Evolutionary conservation across 1,284 basidiomycete species (phyloP).

Genomic region (Pholiota adiposa): DNA sequence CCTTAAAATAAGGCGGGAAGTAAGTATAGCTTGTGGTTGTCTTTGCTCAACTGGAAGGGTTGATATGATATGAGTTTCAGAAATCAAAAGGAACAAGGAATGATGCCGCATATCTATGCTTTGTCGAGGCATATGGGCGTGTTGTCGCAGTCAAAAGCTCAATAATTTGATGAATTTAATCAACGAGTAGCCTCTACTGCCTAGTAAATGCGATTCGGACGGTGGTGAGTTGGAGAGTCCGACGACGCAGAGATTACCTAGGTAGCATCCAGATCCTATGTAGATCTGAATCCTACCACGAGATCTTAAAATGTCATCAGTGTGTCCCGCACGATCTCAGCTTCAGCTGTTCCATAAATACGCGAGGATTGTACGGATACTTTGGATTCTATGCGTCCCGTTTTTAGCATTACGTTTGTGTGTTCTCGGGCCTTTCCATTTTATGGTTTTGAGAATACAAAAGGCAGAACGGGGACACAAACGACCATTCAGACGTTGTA

Average conservation of each 20-base stretch:
- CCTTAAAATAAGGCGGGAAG: not conserved
- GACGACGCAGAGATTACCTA: not conserved
- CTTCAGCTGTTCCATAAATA: not conserved
- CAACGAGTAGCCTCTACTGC: not conserved
- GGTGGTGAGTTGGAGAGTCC: not conserved
- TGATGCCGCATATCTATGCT: not conserved
- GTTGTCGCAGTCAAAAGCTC: not conserved
- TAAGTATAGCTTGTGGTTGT: not conserved
- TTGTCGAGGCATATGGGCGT: not conserved
- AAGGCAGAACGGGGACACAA: not conserved
- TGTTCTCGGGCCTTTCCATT: not conserved
- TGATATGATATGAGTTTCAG: not conserved
- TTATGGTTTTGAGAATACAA: not conserved
- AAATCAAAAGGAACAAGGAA: not conserved
- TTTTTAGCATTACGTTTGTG: not conserved
- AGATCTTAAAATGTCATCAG: not conserved
- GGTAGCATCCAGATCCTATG: not conserved
- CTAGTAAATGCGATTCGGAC: not conserved
- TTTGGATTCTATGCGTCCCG: not conserved
- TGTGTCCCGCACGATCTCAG: not conserved
- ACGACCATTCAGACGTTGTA: not conserved
- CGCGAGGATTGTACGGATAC: not conserved
- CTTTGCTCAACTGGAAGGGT: not conserved
- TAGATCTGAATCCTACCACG: not conserved
- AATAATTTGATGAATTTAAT: not conserved